Evolutionary conservation across 164 flowering plant species (phyloP).

Genomic region (Tinospora cordifolia): DNA sequence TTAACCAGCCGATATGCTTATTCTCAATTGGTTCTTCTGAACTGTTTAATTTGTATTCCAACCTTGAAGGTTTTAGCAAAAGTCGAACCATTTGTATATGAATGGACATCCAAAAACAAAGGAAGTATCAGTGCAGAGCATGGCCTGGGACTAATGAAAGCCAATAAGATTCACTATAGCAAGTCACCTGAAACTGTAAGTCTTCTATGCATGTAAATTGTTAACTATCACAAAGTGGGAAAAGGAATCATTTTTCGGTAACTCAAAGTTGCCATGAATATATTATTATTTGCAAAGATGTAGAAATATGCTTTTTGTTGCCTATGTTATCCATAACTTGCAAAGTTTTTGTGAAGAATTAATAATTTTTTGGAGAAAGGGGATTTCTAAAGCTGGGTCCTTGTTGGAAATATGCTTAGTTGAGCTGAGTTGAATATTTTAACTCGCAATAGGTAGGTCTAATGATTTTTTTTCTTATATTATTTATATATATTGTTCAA

Average conservation of each 20-base stretch:
- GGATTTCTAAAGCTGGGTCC: no score
- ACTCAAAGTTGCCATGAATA: no score
- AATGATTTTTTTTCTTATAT: background rate
- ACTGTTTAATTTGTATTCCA: background rate
- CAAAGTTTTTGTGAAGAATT: background rate
- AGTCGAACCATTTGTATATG: conserved; percentile 94
- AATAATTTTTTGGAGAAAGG: background rate
- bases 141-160: conserved; percentile 95
- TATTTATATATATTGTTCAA: no score
- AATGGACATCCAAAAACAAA: conserved; percentile 82
- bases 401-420: no score
- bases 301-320: no score
- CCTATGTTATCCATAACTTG: no score
- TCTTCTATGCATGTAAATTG: background rate
- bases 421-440: no score
- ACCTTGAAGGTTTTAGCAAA: conserved; percentile 58
- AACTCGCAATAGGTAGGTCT: background rate
- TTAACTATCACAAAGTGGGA: background rate
- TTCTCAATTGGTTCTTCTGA: background rate
- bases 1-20: background rate
- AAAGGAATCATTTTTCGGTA: no score
- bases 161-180: conserved; percentile 80
- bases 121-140: conserved; percentile 99
- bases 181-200: conserved; percentile 77
- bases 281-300: no score